Evolutionary conservation across 768 basidiomycete species (phyloP), one percentile per base, ranked within the genome.

Genomic region (Amanita polypyramis): DNA sequence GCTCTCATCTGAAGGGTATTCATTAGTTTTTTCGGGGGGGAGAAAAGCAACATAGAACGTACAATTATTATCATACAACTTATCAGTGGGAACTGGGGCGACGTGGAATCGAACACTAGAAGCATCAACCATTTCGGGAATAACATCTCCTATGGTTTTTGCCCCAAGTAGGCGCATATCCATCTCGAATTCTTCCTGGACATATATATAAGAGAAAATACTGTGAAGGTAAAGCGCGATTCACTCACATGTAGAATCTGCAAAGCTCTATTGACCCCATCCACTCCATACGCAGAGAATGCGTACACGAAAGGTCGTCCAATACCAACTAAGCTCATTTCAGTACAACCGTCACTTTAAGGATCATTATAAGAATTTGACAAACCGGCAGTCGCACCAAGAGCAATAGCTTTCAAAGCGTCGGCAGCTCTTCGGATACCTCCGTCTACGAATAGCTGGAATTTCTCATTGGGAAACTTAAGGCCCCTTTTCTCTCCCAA

Each of bases 181-280:
- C 95, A 98, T 97, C 70, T 94, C 90, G 56, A 99, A 91, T 63
- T 99, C 95, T 55, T 94, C 90, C 91, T 97, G 59, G 7, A 51
- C 5, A 11, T 15, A 19, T 25, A 35, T 7, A 33, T 21, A 42
- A 39, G 36, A 37, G 51, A 21, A 11, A 19, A 17, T 15, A 27
- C 45, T 1, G 4, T 27, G 21, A 39, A 45, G 12, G 29, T 10
- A 23, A 15, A 40, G 11, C 4, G 23, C 19, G n/a, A 2, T 25
- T 11, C 5, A 59, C 76, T 49, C 56, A 85, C 88, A 54, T 75
- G 73, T 39, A 94, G 62, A 43, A 95, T 88, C 56, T 87, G 76
- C 45, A 96, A 58, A 0, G 89, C 88, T 53, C 76, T 80, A 45
- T 88, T 82, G 20, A 95, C 85, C 7, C 95, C 95, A 20, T 89